Percentiles rank a stretch among this genome's conserved stretches.
phyloP scores from a whole-genome alignment of 2,329 filamentous ascomycete genomes.

The Pseudonectria buxi region DNA sequence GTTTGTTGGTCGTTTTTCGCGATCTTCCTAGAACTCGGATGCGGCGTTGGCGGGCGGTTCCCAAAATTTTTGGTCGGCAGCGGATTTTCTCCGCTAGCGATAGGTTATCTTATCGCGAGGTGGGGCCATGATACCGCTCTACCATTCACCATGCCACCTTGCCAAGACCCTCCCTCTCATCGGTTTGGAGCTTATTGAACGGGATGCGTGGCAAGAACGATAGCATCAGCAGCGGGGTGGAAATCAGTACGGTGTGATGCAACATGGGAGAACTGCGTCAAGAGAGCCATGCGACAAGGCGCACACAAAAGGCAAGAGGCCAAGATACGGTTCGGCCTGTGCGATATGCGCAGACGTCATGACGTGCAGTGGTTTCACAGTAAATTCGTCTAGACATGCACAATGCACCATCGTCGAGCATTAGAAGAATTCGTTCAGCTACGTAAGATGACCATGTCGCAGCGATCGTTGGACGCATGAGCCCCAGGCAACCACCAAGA shows the following conservation, averaged over 20 bases:
- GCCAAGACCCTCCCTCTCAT: conserved; percentile 7
- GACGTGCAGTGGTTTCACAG: too few relatives aligned
- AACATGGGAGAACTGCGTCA: too few relatives aligned
- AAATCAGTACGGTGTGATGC: too few relatives aligned
- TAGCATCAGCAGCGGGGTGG: too few relatives aligned
- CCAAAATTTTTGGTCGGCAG: conserved; percentile 24
- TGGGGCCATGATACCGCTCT: conserved; percentile 13
- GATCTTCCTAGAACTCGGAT: conserved; percentile 1
- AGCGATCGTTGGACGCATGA: conserved; percentile 33
- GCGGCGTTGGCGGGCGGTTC: conserved; percentile 15
- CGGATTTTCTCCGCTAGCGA: conserved; percentile 22
- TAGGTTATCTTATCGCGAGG: conserved; percentile 26
- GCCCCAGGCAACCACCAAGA: conserved; percentile 30
- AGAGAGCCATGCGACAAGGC: too few relatives aligned
- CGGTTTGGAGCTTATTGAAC: background rate
- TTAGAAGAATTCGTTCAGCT: conserved; percentile 33
- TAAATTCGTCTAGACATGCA: background rate
- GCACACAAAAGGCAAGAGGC: too few relatives aligned
- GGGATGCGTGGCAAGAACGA: background rate
- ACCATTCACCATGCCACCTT: conserved; percentile 13
- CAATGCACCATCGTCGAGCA: conserved; percentile 15
- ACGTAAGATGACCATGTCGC: conserved; percentile 31
- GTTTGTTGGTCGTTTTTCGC: background rate
- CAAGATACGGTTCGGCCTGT: too few relatives aligned
- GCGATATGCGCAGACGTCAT: too few relatives aligned